phyloP scores from a whole-genome alignment of 495 filamentous ascomycete species.

The Coniosporium apollinis region DNA sequence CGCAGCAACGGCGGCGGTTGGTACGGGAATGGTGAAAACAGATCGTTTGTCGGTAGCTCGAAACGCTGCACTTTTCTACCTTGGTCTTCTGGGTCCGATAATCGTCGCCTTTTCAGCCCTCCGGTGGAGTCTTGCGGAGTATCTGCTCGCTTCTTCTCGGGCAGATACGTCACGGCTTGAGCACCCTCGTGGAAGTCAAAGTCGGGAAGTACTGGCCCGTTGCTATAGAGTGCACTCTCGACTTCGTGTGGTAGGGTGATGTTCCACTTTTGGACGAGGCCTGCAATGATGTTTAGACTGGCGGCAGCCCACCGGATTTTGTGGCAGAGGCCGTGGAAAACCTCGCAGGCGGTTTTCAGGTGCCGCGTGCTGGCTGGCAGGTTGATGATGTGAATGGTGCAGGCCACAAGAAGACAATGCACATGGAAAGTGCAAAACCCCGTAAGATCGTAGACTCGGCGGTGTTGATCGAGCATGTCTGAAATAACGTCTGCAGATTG shows the following conservation, averaged over 20 bases:
- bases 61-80: no score
- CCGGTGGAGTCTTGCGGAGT: background rate
- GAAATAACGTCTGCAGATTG: slow-evolving; percentile 17
- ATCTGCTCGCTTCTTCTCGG: slow-evolving; percentile 1
- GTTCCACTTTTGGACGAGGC: slow-evolving; percentile 17
- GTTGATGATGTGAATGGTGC: slow-evolving; percentile 23
- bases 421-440: slow-evolving; percentile 13
- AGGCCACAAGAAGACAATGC: slow-evolving; percentile 18
- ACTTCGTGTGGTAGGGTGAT: slow-evolving; percentile 14
- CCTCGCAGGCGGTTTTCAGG: slow-evolving; percentile 12
- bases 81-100: slow-evolving; percentile 2
- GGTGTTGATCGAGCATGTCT: slow-evolving; percentile 13
- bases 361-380: slow-evolving; percentile 9
- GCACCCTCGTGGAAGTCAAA: slow-evolving; percentile 15
- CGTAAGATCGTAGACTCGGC: slow-evolving; percentile 15
- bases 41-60: slow-evolving; percentile 2
- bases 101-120: slow-evolving; percentile 3
- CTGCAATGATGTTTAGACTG: slow-evolving; percentile 12
- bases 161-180: background rate
- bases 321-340: slow-evolving; percentile 13
- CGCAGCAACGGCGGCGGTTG: slow-evolving; percentile 7
- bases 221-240: slow-evolving; percentile 7
- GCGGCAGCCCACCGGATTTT: slow-evolving; percentile 10
- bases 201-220: slow-evolving; percentile 1
- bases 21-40: slow-evolving; percentile 5